phyloP scores from a whole-genome alignment of 129 eudicot species.

The Artemisia tridentata region DNA sequence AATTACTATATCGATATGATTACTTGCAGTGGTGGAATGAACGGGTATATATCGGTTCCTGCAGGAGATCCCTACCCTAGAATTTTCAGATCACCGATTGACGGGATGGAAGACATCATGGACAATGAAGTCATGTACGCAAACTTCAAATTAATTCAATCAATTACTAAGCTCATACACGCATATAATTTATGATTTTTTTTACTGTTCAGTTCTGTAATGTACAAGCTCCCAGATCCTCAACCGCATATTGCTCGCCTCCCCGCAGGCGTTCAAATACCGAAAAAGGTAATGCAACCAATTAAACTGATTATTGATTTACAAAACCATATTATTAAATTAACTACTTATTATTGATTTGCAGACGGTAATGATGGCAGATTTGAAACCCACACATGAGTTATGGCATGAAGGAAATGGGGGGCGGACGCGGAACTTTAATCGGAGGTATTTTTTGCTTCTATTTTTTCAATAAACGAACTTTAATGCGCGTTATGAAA shows the following conservation, averaged over 20 bases:
- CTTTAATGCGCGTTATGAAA: too few species aligned
- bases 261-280: constrained; percentile 61
- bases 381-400: constrained; percentile 57
- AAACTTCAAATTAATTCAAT: constrained; percentile 30
- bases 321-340: too few species aligned
- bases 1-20: not conserved
- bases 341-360: too few species aligned
- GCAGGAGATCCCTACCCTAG: constrained; percentile 78
- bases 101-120: constrained; percentile 71
- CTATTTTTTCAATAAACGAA: not conserved
- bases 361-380: constrained; percentile 53
- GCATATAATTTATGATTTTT: constrained; percentile 1
- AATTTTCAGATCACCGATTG: constrained; percentile 67
- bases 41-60: constrained; percentile 73
- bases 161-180: not conserved
- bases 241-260: constrained; percentile 61
- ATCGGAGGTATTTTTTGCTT: constrained; percentile 45
- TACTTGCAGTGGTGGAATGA: constrained; percentile 87
- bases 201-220: constrained; percentile 59
- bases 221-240: constrained; percentile 78
- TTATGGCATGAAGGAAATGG: constrained; percentile 88
- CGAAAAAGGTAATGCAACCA: constrained; percentile 54
- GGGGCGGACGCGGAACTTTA: constrained; percentile 28
- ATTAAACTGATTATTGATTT: not conserved
- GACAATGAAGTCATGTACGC: constrained; percentile 71